These are phyloP conservation scores for Ceratobasidium sp. DNA, from an alignment of 1,284 basidiomycete genomes.

Conservation along the genomic window DNA sequence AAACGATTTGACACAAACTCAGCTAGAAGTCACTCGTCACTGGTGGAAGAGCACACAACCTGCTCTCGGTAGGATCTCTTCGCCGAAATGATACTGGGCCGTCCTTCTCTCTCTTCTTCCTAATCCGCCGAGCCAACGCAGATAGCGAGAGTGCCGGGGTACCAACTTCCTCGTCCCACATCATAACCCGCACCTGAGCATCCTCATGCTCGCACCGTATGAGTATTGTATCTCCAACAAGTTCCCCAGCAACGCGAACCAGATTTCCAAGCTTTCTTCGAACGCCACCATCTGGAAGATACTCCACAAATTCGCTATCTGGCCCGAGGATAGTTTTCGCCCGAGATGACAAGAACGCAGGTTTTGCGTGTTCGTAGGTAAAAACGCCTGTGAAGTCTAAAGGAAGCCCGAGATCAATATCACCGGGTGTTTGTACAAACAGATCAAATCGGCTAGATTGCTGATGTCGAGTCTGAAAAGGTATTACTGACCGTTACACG, in stretches of 20 bases:
- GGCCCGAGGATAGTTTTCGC: slow-evolving; percentile 34
- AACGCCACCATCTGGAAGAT: slow-evolving; percentile 31
- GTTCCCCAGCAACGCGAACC: slow-evolving; percentile 34
- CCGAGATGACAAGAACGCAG: slow-evolving; percentile 23
- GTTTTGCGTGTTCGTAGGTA: slow-evolving; percentile 39
- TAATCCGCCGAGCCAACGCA: slow-evolving; percentile 12
- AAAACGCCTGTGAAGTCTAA: slow-evolving; percentile 40
- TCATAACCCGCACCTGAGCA: slow-evolving; percentile 39
- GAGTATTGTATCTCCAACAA: slow-evolving; percentile 35
- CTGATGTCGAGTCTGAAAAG: slow-evolving; percentile 11
- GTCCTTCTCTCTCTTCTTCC: slow-evolving; percentile 13
- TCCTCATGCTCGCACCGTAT: slow-evolving; percentile 40
- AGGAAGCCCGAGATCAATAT: slow-evolving; percentile 41
- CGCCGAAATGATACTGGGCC: slow-evolving; percentile 22
- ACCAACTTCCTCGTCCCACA: slow-evolving; percentile 41
- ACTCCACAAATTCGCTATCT: slow-evolving; percentile 34
- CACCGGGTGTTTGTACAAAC: slow-evolving; percentile 36
- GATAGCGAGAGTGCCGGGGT: slow-evolving; percentile 20
- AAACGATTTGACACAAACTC: neutral
- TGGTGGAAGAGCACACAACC: slow-evolving; percentile 18
- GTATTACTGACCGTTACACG: neutral
- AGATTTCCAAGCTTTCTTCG: slow-evolving; percentile 36
- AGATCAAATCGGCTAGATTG: slow-evolving; percentile 36
- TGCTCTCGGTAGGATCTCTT: slow-evolving; percentile 27
- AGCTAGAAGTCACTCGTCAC: slow-evolving; percentile 25